phyloP scores from a whole-genome alignment of 2,329 filamentous ascomycete species.

The Tolypocladium pustulatum region DNA sequence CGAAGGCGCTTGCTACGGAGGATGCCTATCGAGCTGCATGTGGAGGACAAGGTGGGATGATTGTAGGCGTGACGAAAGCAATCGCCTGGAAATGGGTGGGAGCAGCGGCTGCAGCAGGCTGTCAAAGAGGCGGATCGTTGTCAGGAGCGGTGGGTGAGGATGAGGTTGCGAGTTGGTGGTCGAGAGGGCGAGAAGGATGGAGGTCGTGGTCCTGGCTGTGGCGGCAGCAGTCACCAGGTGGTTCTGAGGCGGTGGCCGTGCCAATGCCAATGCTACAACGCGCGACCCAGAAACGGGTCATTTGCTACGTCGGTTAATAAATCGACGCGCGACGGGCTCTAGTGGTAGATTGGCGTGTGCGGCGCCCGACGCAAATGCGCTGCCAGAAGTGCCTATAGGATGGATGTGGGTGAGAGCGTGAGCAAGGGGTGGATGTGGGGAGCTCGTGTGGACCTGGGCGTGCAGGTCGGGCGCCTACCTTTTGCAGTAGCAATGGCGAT shows the following conservation, averaged over 20 bases:
- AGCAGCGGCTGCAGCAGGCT: neutral
- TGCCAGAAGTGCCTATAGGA: neutral
- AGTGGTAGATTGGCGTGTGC: neutral
- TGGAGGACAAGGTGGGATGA: constrained; percentile 1
- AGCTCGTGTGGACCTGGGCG: neutral
- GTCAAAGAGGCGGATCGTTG: neutral
- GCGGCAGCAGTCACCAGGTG: neutral
- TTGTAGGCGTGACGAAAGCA: neutral
- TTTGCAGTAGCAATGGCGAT: neutral
- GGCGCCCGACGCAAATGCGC: neutral
- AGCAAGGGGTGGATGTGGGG: neutral
- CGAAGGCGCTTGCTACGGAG: constrained; percentile 14
- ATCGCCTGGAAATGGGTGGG: neutral
- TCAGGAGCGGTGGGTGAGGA: neutral
- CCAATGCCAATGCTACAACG: neutral
- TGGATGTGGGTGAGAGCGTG: neutral
- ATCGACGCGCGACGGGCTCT: neutral
- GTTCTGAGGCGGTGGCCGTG: neutral
- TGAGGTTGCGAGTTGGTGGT: neutral
- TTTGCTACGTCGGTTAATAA: neutral
- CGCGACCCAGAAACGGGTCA: neutral
- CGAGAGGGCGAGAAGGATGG: neutral
- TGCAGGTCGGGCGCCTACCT: neutral
- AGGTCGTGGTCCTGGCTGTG: neutral
- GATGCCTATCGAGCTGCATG: constrained; percentile 19